Conservation (phyloP, 2,329 filamentous ascomycete species). For the Aquanectria penicillioides region DNA sequence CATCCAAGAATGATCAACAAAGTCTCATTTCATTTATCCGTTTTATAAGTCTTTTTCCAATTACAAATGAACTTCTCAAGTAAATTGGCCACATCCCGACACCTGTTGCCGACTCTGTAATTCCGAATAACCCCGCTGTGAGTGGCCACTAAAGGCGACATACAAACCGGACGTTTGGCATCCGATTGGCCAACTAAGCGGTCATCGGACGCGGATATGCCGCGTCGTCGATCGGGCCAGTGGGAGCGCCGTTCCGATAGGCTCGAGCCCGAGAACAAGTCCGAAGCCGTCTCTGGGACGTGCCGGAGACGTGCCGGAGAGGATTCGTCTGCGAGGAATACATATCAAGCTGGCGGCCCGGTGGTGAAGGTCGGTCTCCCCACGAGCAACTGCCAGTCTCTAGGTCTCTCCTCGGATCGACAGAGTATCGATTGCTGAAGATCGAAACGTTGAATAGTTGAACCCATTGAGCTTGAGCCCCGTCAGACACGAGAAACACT, state of each 20-base stretch:
- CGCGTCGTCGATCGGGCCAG: not conserved
- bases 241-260: slow-evolving; percentile 10
- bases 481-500: not conserved
- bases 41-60: too few relatives aligned
- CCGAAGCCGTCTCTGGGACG: not conserved
- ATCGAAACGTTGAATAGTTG: not conserved
- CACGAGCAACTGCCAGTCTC: not conserved
- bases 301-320: not conserved
- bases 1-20: too few relatives aligned
- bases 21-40: too few relatives aligned
- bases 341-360: slow-evolving; percentile 1
- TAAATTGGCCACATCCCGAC: too few relatives aligned
- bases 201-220: slow-evolving; percentile 3
- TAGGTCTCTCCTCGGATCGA: too few relatives aligned
- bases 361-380: not conserved
- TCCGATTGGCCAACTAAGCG: slow-evolving; percentile 4
- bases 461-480: not conserved
- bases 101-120: slow-evolving; percentile 3
- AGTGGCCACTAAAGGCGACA: not conserved
- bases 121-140: slow-evolving; percentile 5
- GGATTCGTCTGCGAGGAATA: slow-evolving; percentile 1
- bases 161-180: not conserved
- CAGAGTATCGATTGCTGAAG: too few relatives aligned
- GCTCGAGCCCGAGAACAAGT: not conserved
- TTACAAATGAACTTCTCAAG: too few relatives aligned